Evolutionary conservation across 805 yeast genomes (phyloP), one percentile per base, ranked within the genome.

Genomic region (Hanseniaspora vineae): DNA sequence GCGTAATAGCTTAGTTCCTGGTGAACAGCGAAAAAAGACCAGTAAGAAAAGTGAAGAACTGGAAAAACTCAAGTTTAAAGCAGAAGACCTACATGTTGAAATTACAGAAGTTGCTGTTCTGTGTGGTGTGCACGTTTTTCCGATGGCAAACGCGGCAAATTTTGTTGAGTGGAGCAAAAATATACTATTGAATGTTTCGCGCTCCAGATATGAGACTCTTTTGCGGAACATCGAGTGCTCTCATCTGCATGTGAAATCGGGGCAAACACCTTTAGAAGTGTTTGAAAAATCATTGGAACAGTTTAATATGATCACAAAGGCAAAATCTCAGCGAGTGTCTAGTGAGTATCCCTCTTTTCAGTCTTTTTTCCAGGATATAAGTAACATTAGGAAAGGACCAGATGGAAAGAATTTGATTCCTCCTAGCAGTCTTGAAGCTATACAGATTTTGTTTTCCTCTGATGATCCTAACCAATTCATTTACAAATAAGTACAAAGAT

Each of bases 231-330:
- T 69, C 49, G 73, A 73, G 37, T 68, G 77, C 47, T 71, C 81
- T 1, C 77, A 76, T 52, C 60, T 82, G 9, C 80, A 80, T 4
- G 65, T 80, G 11, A 72, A 68, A 55, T 77, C 84, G 6, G 84
- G 84, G 0, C 61, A 66, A 12, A 73, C 71, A 53, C 54, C 65
- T 3, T 61, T 62, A 20, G 75, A 75, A 42, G 70, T 78, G 0
- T 73, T 69, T 53, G 52, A 69, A 4, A 73, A 73, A 52, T 69
- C 78, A 47, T 52, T 82, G 29, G 69, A 72, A 46, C 81, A 80
- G 49, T 70, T 83, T 52, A 77, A 76, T 47, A 66, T 70, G 52
- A 70, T 82, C 71, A 79, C 84, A 2, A 71, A 68, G 10, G 58
- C 70, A 2, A 72, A 72, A 47, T 74, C 80, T 0, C 70, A 71